Evolutionary conservation across 805 yeast species (phyloP).

Genomic region (Jamesozyma piceae): DNA sequence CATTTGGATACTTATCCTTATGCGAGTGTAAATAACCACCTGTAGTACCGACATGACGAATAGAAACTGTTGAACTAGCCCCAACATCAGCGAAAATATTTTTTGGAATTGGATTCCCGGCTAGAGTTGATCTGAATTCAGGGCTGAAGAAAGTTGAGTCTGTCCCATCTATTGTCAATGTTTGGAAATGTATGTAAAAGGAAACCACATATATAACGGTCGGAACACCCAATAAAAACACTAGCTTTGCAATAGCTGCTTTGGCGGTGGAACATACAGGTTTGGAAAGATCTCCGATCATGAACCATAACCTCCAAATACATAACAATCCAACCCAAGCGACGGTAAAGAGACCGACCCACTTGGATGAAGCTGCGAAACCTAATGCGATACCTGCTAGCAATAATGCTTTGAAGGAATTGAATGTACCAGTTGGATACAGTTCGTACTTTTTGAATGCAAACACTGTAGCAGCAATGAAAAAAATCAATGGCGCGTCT

Average conservation of each 20-base stretch:
- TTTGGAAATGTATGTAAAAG: constrained; percentile 55
- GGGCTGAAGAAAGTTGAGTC: constrained; percentile 66
- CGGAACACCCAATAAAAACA: constrained; percentile 51
- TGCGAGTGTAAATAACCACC: constrained; percentile 87
- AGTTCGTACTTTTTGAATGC: constrained; percentile 58
- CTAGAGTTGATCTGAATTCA: constrained; percentile 57
- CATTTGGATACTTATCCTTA: constrained; percentile 57
- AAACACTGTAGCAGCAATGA: constrained; percentile 63
- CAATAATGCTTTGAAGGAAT: constrained; percentile 51
- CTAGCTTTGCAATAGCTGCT: constrained; percentile 45
- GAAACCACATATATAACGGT: constrained; percentile 43
- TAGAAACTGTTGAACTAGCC: constrained; percentile 54
- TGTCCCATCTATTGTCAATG: constrained; percentile 53
- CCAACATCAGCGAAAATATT: constrained; percentile 60
- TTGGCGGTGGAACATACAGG: constrained; percentile 35
- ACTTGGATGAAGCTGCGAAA: constrained; percentile 62
- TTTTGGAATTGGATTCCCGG: constrained; percentile 51
- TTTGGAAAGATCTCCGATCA: constrained; percentile 59
- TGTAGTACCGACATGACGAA: constrained; percentile 60
- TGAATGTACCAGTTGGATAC: constrained; percentile 48
- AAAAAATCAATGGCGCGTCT: constrained; percentile 68
- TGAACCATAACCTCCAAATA: constrained; percentile 56
- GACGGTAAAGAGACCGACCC: constrained; percentile 78
- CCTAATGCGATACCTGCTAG: constrained; percentile 67
- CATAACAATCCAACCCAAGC: constrained; percentile 67